phyloP scores from a whole-genome alignment of 495 filamentous ascomycete species.

The Tirmania nivea region DNA sequence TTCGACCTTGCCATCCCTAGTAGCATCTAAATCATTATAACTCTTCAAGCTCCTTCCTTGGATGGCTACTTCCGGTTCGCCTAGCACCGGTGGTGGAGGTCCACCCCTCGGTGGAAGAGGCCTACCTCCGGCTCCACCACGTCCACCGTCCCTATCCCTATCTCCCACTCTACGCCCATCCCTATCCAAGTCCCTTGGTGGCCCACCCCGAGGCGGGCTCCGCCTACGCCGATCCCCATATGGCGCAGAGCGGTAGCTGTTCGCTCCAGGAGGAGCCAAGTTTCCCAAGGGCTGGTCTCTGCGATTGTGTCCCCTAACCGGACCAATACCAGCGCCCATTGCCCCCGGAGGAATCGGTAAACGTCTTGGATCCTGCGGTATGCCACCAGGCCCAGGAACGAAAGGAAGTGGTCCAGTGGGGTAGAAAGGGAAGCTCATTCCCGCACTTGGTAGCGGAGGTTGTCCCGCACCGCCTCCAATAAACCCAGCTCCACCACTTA shows the following conservation, averaged over 20 bases:
- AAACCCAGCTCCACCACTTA: conserved; percentile 24
- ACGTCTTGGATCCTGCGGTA: not conserved
- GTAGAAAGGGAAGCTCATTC: not conserved
- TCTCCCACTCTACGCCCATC: conserved; percentile 9
- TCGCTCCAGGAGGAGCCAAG: not conserved
- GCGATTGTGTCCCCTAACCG: conserved; percentile 26
- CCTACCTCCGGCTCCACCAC: conserved; percentile 15
- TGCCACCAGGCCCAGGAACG: not conserved
- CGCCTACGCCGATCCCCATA: not conserved
- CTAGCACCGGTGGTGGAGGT: conserved; percentile 32
- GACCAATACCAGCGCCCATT: conserved; percentile 16
- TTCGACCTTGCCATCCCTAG: conserved; percentile 29
- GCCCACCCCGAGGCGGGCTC: conserved; percentile 4
- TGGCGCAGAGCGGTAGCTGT: not conserved
- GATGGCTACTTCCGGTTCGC: conserved; percentile 46
- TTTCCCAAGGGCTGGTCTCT: conserved; percentile 7
- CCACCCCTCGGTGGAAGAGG: conserved; percentile 25
- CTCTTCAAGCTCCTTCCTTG: conserved; percentile 79
- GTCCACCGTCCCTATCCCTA: conserved; percentile 7
- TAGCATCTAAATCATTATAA: conserved; percentile 90
- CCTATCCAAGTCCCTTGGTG: conserved; percentile 19
- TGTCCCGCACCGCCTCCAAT: conserved; percentile 17
- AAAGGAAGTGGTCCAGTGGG: not conserved
- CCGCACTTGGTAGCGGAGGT: conserved; percentile 10
- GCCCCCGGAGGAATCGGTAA: not conserved